phyloP scores from a whole-genome alignment of 805 yeast species.

The Scheffersomyces stipitis region DNA sequence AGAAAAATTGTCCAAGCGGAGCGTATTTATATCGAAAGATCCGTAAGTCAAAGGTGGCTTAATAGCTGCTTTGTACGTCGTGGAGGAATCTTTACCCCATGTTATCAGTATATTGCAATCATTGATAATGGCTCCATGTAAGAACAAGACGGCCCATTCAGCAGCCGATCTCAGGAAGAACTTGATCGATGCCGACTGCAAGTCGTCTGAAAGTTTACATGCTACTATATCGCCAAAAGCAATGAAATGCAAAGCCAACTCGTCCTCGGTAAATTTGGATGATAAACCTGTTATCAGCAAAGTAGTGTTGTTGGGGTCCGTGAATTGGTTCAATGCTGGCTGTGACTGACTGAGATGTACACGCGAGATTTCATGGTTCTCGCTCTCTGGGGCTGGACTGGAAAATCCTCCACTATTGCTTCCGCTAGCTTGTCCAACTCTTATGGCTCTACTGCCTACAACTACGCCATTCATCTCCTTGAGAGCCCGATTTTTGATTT shows the following conservation, averaged over 20 bases:
- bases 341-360: conserved; percentile 42
- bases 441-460: conserved; percentile 70
- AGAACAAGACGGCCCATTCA: conserved; percentile 33
- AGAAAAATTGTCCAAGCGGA: conserved; percentile 19
- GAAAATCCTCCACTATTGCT: conserved; percentile 7
- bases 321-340: conserved; percentile 59
- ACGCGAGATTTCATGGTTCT: conserved; percentile 8
- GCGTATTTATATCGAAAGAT: conserved; percentile 8
- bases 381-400: conserved; percentile 9
- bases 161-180: conserved; percentile 34
- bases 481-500: conserved; percentile 70
- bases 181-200: conserved; percentile 22
- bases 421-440: conserved; percentile 57
- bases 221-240: conserved; percentile 57
- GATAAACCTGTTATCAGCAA: conserved; percentile 69
- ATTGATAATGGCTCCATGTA: conserved; percentile 30
- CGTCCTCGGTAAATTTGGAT: conserved; percentile 56
- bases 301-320: conserved; percentile 82
- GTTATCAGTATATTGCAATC: conserved; percentile 26
- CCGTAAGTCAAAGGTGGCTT: conserved; percentile 22
- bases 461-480: conserved; percentile 79
- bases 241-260: conserved; percentile 57
- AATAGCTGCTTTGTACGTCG: conserved; percentile 10
- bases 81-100: conserved; percentile 29
- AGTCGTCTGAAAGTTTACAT: conserved; percentile 19